phyloP scores from a whole-genome alignment of 768 basidiomycete species.

The Dacryopinax primogenitus region DNA sequence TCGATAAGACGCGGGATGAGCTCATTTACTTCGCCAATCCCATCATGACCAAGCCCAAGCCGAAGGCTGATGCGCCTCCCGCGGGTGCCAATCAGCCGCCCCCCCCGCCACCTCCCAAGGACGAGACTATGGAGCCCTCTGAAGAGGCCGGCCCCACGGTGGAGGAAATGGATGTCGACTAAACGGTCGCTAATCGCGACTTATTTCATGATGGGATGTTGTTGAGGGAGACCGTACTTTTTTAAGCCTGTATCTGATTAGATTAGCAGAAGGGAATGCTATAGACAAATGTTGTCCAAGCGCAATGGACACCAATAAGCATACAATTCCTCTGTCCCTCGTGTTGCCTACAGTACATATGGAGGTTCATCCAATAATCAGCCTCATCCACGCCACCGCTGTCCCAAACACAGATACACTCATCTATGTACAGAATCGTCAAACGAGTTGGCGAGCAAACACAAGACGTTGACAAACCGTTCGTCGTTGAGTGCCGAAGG shows the following conservation, averaged over 20 bases:
- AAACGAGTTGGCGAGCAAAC: too few relatives aligned
- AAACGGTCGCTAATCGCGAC: neutral
- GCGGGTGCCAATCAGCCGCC: constrained; percentile 18
- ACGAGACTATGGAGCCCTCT: constrained; percentile 17
- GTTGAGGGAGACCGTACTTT: neutral
- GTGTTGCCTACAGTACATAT: too few relatives aligned
- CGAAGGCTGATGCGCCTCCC: constrained; percentile 49
- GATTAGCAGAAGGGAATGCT: neutral
- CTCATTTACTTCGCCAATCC: constrained; percentile 78
- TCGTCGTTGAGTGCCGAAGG: neutral
- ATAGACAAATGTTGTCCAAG: neutral
- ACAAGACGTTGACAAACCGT: neutral
- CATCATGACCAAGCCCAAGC: constrained; percentile 86
- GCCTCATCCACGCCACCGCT: too few relatives aligned
- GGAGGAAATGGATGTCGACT: constrained; percentile 30
- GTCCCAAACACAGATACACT: too few relatives aligned
- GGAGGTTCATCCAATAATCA: too few relatives aligned
- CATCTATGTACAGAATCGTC: too few relatives aligned
- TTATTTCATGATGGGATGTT: neutral
- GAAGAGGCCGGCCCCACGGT: constrained; percentile 19
- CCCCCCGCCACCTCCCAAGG: constrained; percentile 16
- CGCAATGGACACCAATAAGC: too few relatives aligned
- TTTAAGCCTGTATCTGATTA: neutral
- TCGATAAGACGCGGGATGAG: constrained; percentile 85
- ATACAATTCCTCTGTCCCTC: too few relatives aligned